Base-by-base conservation (phyloP, 345 rosid genomes). In the Gossypium stocksii region DNA sequence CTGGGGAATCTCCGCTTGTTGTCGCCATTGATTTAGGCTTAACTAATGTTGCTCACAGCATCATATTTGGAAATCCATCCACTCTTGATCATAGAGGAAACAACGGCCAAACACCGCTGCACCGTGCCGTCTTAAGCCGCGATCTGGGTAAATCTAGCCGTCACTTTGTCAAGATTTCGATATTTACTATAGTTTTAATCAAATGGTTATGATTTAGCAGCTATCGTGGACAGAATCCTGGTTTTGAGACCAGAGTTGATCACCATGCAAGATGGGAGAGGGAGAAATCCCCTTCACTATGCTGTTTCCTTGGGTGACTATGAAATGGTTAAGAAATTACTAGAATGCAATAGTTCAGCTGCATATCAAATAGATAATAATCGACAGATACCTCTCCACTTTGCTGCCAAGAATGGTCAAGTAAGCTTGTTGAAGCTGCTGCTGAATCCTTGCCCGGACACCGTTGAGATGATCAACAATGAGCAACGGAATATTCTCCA, bases 231-330 rank as follows among this genome's bases (percentile, higher is more conserved):
- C 20, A 29, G 1, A 11, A 51, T 70, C 19, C 12, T 53, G 46
- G 16, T 13, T 52, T 1, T 23, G 25, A 70, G 53, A 53, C 14
- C 2, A 11, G 62, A 70, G 13, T 59, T 70, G 15, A 25, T 17
- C 29, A 17, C 2, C 9, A 1, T 4, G 25, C 25, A 51, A 29
- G 74, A 70, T 53, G 10, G 0, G 13, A 70, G 20, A 16, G 46
- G 57, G 23, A 70, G 62, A 41, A 70, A 52, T 38, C 74, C 74
- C 27, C 74, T 70, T 52, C 74, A 70, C 62, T 53, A 70, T 5
- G 63, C 63, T 53, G 74, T 56, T 9, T n/a, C 74, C 16, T 53
- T 29, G 16, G 74, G 63, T 6, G 45, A 27, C 15, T 15, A 16
- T 27, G 45, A 70, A 34, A 25, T 70, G 62, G 74, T 51, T 12